These are phyloP conservation scores for Fraxinus nigra DNA, from an alignment of 305 asterid species.

Conservation along the genomic window DNA sequence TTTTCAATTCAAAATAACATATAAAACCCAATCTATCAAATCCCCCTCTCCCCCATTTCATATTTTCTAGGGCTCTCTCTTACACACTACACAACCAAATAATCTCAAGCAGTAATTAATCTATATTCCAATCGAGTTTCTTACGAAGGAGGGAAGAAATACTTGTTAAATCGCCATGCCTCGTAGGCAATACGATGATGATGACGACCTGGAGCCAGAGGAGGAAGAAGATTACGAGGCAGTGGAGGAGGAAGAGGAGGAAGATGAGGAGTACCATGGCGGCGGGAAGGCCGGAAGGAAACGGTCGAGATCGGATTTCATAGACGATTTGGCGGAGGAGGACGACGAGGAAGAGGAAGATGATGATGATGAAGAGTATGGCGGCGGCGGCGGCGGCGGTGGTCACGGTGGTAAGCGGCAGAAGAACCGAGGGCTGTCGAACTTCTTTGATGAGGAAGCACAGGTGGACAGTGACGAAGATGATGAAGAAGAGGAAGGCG, in stretches of 20 bases:
- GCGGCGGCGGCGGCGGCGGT: conserved; percentile 29
- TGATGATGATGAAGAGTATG: conserved; percentile 58
- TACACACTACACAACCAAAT: neutral
- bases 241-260: conserved; percentile 55
- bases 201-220: conserved; percentile 41
- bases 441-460: conserved; percentile 78
- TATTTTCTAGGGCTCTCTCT: conserved; percentile 29
- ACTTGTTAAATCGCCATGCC: conserved; percentile 37
- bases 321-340: conserved; percentile 83
- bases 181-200: conserved; percentile 48
- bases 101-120: neutral
- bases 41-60: neutral
- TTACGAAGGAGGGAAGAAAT: neutral
- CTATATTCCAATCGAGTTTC: neutral
- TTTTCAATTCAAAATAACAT: neutral
- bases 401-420: conserved; percentile 40
- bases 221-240: conserved; percentile 59
- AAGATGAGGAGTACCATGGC: conserved; percentile 56
- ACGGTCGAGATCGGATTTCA: conserved; percentile 57
- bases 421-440: conserved; percentile 43
- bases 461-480: conserved; percentile 79
- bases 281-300: conserved; percentile 65
- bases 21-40: neutral
- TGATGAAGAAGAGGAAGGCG: conserved; percentile 93
- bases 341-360: conserved; percentile 64